Evolutionary conservation across 2,329 filamentous ascomycete genomes (phyloP), one percentile per base, ranked within the genome.

Genomic region (Sclerotinia nivalis): DNA sequence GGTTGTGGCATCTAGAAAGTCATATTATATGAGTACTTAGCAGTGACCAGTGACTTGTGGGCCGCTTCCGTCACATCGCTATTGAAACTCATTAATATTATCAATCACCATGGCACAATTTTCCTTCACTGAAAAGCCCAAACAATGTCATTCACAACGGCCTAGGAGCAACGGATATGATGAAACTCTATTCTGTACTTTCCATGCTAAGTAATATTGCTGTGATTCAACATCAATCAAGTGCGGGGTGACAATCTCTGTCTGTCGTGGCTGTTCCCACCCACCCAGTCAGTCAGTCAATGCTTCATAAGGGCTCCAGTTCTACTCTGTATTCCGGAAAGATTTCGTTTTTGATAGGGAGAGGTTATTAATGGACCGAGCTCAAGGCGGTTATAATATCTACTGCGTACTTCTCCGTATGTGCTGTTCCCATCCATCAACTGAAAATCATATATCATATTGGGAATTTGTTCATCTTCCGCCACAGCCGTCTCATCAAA

Each of bases 401-500:
- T 40, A 12, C 37, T 40, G 37, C 37, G 10, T 37, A 40, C 12
- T 40, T 12, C 12, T n/a, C 34, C 18, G 22, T 28, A 59, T 64
- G 60, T 31, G 59, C n/a, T 62, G 59, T 47, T 34, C 25, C 45
- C 13, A 61, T 61, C 18, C 31, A 7, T 50, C 22, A 31, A 49
- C n/a, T 49, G 12, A 49, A 49, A 37, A 34, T 8, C 12, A 15
- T 12, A 12, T 15, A n/a, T 20, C 22, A 20, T 52, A 0, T 18
- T 37, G 28, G 22, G 9, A 18, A 34, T 64, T 65, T 65, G 13
- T 65, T 52, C 15, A 37, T 65, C 34, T 40, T 65, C 61, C 61
- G 61, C 61, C 20, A 52, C 31, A 52, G 34, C 61, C 61, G 61
- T 25, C 15, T 49, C 45, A 37, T 20, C 8, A 13, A 10, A 50